These are phyloP conservation scores for Fusarium euwallaceae DNA, from an alignment of 2,329 filamentous ascomycete genomes.

Conservation along the genomic window DNA sequence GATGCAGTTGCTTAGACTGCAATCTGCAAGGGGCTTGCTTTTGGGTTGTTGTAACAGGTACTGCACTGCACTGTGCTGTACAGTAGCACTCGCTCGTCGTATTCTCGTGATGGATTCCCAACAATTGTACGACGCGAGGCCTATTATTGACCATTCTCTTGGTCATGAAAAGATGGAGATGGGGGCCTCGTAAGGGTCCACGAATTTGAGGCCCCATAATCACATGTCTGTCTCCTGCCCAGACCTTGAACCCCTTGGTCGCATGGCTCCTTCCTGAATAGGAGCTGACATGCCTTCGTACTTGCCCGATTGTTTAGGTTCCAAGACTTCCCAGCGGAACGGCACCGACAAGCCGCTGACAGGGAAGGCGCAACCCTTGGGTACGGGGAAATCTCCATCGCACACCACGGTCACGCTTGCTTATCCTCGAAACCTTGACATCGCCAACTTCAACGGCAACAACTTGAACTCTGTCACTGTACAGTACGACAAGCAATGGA, in stretches of 20 bases:
- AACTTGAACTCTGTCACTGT: neutral
- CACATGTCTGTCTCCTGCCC: slow-evolving; percentile 34
- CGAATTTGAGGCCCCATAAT: slow-evolving; percentile 35
- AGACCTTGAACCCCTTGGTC: neutral
- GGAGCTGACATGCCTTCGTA: slow-evolving; percentile 8
- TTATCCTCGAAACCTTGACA: neutral
- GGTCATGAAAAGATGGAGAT: neutral
- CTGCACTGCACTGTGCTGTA: neutral
- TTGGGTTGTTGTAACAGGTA: neutral
- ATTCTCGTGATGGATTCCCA: neutral
- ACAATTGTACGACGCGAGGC: neutral
- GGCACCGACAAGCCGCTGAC: slow-evolving; percentile 3
- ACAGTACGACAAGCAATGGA: neutral
- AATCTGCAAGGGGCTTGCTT: neutral
- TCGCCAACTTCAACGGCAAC: slow-evolving; percentile 8
- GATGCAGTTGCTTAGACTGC: neutral
- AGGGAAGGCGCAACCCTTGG: slow-evolving; percentile 2
- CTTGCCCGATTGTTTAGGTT: slow-evolving; percentile 17
- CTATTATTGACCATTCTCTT: neutral
- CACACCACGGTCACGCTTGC: neutral
- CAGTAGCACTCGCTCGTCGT: neutral
- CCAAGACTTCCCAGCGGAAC: neutral
- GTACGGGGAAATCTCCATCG: neutral
- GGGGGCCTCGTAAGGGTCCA: neutral
- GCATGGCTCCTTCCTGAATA: slow-evolving; percentile 38